A percentile compares a stretch with the other conserved stretches of the same genome.
phyloP scores from a whole-genome alignment of 2,329 filamentous ascomycete genomes.

The Fusarium succisae region DNA sequence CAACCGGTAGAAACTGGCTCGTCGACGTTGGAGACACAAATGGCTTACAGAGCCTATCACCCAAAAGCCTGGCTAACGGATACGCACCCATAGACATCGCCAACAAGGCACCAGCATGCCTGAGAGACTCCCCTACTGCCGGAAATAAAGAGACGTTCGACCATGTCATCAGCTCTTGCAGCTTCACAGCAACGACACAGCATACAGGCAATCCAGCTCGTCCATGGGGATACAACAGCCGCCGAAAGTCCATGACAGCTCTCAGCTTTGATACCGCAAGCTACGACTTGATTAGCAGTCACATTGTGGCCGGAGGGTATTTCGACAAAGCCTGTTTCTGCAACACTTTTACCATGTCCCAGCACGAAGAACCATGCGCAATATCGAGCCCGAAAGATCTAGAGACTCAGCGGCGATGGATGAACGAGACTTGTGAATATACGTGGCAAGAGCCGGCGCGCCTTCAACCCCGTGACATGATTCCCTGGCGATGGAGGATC shows the following conservation, averaged over 20 bases:
- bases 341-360: not conserved
- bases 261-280: slow-evolving; percentile 20
- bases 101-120: slow-evolving; percentile 11
- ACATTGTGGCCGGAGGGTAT: not conserved
- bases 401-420: slow-evolving; percentile 8
- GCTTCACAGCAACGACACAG: slow-evolving; percentile 1
- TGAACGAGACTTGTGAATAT: slow-evolving; percentile 17
- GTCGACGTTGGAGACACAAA: slow-evolving; percentile 17
- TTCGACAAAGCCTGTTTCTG: slow-evolving; percentile 32
- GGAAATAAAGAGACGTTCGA: not conserved
- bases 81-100: not conserved
- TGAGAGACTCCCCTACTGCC: not conserved
- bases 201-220: slow-evolving; percentile 19
- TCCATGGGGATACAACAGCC: slow-evolving; percentile 23
- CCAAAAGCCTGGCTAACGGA: not conserved
- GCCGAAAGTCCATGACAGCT: not conserved
- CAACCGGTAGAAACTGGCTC: slow-evolving; percentile 18
- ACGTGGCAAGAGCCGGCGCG: not conserved
- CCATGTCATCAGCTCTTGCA: slow-evolving; percentile 6
- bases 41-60: not conserved
- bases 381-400: not conserved
- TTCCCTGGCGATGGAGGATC: slow-evolving; percentile 25
- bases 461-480: not conserved
- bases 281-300: not conserved
- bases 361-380: slow-evolving; percentile 7